Percentiles rank a stretch among this genome's conserved stretches.
phyloP scores from a whole-genome alignment of 1,284 basidiomycete species.

The Cutaneotrichosporon sp. region DNA sequence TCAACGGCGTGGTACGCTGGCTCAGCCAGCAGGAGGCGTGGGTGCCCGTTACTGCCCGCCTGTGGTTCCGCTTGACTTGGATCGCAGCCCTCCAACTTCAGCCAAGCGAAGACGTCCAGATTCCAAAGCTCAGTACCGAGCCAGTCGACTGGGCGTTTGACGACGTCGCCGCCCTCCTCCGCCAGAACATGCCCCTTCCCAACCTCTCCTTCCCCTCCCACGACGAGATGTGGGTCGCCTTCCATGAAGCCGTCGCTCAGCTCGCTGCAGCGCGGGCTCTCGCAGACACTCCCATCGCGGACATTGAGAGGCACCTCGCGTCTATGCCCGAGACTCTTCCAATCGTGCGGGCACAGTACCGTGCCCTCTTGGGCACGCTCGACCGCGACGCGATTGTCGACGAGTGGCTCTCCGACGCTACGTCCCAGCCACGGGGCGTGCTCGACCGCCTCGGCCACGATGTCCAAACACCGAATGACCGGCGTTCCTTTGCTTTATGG shows the following conservation, averaged over 20 bases:
- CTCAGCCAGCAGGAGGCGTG: constrained; percentile 39
- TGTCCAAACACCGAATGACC: constrained; percentile 12
- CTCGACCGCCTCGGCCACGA: constrained; percentile 16
- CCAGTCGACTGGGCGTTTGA: constrained; percentile 46
- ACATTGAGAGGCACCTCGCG: constrained; percentile 10
- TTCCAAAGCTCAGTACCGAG: constrained; percentile 2
- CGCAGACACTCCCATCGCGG: background rate
- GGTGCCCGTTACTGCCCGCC: constrained; percentile 14
- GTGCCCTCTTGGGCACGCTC: constrained; percentile 14
- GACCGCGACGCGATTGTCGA: constrained; percentile 22
- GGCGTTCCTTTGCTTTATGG: constrained; percentile 26
- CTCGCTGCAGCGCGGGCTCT: background rate
- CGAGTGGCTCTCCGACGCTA: constrained; percentile 24
- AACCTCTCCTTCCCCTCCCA: constrained; percentile 60
- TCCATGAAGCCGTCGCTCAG: constrained; percentile 45
- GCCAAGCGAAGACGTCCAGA: background rate
- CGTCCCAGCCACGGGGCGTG: constrained; percentile 10
- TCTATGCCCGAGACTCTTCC: constrained; percentile 19
- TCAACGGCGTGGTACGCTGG: constrained; percentile 63
- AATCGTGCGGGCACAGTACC: constrained; percentile 27
- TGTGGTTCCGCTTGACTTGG: constrained; percentile 10
- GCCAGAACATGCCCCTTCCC: constrained; percentile 71
- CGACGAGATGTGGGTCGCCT: constrained; percentile 59
- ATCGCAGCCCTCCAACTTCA: constrained; percentile 1
- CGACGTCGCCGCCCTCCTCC: constrained; percentile 65